phyloP scores from a whole-genome alignment of 2,329 filamentous ascomycete species.

The Sporothrix humicola region DNA sequence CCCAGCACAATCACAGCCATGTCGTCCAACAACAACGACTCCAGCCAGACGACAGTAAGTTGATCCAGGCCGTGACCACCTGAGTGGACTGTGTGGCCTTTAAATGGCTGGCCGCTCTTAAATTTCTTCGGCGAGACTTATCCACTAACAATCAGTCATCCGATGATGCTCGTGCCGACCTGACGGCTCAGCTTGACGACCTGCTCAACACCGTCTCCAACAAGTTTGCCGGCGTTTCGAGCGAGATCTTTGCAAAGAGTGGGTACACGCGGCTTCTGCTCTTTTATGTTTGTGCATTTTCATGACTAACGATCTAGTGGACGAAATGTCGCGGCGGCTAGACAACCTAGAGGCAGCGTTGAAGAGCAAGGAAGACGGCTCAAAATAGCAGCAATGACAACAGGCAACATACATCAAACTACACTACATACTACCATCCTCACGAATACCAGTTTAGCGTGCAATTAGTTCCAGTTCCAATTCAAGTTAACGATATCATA shows the following conservation, averaged over 20 bases:
- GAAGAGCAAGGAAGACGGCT: conserved; percentile 54
- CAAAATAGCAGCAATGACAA: conserved; percentile 31
- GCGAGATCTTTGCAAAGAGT: conserved; percentile 90
- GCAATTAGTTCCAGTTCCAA: neutral
- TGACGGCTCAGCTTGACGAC: conserved; percentile 82
- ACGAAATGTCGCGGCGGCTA: conserved; percentile 86
- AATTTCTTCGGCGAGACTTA: neutral
- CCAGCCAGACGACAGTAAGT: conserved; percentile 48
- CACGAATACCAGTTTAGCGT: neutral
- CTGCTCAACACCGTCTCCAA: conserved; percentile 81
- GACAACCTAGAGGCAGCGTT: conserved; percentile 82
- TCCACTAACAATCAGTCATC: conserved; percentile 41
- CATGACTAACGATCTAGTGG: conserved; percentile 64
- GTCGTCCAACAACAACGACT: conserved; percentile 46
- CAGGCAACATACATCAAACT: no score
- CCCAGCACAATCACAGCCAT: neutral
- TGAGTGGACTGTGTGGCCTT: neutral
- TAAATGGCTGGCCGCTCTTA: neutral
- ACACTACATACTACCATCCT: no score
- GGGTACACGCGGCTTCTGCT: conserved; percentile 45
- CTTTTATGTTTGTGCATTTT: no score
- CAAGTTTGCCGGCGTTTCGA: conserved; percentile 84
- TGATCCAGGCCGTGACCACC: neutral
- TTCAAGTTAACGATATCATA: neutral
- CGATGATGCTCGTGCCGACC: conserved; percentile 64